Evolutionary conservation across 2,329 filamentous ascomycete genomes (phyloP).

Genomic region (Cercospora berteroae): DNA sequence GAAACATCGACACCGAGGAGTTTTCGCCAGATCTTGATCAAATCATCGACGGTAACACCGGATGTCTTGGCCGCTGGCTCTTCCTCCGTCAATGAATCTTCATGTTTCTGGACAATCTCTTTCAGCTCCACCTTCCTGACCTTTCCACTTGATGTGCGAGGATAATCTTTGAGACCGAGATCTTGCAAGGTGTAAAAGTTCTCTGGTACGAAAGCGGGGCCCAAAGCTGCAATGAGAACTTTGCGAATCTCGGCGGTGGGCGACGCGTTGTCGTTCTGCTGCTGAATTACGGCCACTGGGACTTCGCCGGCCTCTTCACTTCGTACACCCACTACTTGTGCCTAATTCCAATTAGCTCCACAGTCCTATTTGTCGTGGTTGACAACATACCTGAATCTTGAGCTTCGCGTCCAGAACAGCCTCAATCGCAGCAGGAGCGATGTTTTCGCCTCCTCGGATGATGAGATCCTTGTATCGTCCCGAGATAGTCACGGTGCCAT

Average conservation of each 20-base stretch:
- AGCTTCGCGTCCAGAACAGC: background rate
- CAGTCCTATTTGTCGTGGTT: too few relatives aligned
- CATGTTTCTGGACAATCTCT: constrained; percentile 12
- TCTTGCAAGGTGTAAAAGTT: constrained; percentile 16
- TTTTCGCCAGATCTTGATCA: constrained; percentile 1
- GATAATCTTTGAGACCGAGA: constrained; percentile 22
- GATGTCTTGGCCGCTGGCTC: background rate
- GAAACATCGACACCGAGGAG: background rate
- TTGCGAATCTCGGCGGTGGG: constrained; percentile 1
- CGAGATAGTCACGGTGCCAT: constrained; percentile 10
- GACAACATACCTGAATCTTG: background rate
- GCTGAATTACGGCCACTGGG: constrained; percentile 21
- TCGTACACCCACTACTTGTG: constrained; percentile 22
- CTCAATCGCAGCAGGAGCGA: constrained; percentile 20
- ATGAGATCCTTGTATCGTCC: constrained; percentile 24
- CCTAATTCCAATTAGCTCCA: background rate
- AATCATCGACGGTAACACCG: background rate
- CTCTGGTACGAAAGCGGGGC: constrained; percentile 15
- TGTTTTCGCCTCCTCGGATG: constrained; percentile 21
- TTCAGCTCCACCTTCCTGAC: constrained; percentile 18
- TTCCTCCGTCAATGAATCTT: background rate
- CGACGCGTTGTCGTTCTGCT: background rate
- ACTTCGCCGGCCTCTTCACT: constrained; percentile 24
- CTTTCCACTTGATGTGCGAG: constrained; percentile 18
- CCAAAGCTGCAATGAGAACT: constrained; percentile 8